Evolutionary conservation across 2,329 filamentous ascomycete genomes (phyloP).

Genomic region (Graphilbum sp.): DNA sequence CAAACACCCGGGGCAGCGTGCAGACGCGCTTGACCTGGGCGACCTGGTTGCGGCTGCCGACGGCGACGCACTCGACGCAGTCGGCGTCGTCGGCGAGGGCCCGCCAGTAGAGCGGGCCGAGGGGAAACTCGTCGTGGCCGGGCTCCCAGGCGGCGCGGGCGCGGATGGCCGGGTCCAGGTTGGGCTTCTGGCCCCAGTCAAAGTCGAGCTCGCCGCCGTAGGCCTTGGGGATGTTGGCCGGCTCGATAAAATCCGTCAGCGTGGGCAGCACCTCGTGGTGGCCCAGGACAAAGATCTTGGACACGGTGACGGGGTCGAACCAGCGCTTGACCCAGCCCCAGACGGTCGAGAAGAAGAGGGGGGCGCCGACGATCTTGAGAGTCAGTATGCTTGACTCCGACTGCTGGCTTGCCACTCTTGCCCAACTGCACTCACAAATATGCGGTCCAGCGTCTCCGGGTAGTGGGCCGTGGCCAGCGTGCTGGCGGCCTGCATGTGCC

Average conservation of each 20-base stretch:
- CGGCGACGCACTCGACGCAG: slow-evolving; percentile 33
- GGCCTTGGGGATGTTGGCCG: slow-evolving; percentile 67
- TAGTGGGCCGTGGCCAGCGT: slow-evolving; percentile 84
- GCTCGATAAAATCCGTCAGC: slow-evolving; percentile 66
- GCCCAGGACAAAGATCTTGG: slow-evolving; percentile 86
- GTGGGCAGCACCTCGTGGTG: slow-evolving; percentile 58
- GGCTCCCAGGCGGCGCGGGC: slow-evolving; percentile 34
- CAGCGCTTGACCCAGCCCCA: slow-evolving; percentile 93
- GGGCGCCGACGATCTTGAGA: slow-evolving; percentile 64
- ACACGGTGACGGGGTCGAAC: slow-evolving; percentile 87
- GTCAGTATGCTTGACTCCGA: too few relatives aligned
- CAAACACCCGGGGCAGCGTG: slow-evolving; percentile 28
- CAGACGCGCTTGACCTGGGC: slow-evolving; percentile 31
- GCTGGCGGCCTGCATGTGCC: slow-evolving; percentile 85
- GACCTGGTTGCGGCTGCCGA: slow-evolving; percentile 30
- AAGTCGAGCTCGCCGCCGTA: slow-evolving; percentile 83
- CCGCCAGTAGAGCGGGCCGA: slow-evolving; percentile 41
- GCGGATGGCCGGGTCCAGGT: slow-evolving; percentile 47
- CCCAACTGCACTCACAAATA: background rate
- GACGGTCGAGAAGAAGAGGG: slow-evolving; percentile 78
- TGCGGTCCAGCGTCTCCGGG: slow-evolving; percentile 74
- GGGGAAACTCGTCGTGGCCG: slow-evolving; percentile 34
- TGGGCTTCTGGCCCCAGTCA: slow-evolving; percentile 57
- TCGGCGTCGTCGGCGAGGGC: slow-evolving; percentile 27
- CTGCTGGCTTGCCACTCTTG: too few relatives aligned